Percentiles rank a stretch among this genome's conserved stretches.
Conservation (phyloP, 2,329 filamentous ascomycete genomes). For the Hypoxylon sp. region DNA sequence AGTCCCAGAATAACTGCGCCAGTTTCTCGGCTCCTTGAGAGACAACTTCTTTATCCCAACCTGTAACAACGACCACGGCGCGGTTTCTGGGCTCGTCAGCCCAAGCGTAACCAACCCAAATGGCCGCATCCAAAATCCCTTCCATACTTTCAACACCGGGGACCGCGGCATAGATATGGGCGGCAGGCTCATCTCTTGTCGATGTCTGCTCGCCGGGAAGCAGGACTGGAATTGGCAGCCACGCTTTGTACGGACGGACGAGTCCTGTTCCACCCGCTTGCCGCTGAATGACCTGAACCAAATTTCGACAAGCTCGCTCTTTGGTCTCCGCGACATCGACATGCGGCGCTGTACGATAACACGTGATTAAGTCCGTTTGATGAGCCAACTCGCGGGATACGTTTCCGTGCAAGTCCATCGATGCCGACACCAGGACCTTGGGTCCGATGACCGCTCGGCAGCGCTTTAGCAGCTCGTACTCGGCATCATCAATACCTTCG, state of each 20-base stretch:
- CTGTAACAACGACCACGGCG: constrained; percentile 63
- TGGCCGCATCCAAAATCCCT: constrained; percentile 62
- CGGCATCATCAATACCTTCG: constrained; percentile 60
- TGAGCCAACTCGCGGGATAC: constrained; percentile 62
- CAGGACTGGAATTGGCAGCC: constrained; percentile 64
- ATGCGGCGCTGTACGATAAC: constrained; percentile 65
- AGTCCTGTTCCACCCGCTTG: constrained; percentile 33
- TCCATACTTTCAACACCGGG: constrained; percentile 55
- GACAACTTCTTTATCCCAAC: constrained; percentile 59
- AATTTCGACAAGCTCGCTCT: constrained; percentile 62
- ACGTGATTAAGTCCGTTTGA: constrained; percentile 64
- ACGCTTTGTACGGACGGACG: constrained; percentile 61
- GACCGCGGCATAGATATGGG: constrained; percentile 62
- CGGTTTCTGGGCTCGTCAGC: constrained; percentile 66
- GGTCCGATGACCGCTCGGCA: constrained; percentile 60
- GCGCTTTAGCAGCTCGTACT: constrained; percentile 60
- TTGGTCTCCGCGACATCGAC: constrained; percentile 63
- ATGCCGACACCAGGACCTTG: constrained; percentile 62
- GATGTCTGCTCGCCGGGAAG: constrained; percentile 67
- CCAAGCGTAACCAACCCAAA: constrained; percentile 69
- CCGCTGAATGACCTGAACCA: constrained; percentile 55
- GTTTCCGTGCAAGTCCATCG: constrained; percentile 68
- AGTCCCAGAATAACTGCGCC: constrained; percentile 61
- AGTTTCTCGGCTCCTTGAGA: constrained; percentile 57
- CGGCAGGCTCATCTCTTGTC: constrained; percentile 64